These are phyloP conservation scores for Salix arbutifolia DNA, from an alignment of 345 rosid species.

Conservation along the genomic window DNA sequence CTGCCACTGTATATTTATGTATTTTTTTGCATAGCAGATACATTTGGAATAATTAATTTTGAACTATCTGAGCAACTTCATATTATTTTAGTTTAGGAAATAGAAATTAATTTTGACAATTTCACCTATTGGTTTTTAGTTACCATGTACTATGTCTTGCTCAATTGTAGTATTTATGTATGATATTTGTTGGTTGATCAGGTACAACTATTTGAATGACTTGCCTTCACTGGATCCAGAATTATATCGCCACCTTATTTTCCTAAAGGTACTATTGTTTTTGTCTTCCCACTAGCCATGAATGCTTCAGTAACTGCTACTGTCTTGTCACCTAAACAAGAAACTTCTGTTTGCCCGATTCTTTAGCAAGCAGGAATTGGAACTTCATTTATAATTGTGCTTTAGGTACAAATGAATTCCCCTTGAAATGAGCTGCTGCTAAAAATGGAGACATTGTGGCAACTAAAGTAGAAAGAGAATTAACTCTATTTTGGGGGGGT, in stretches of 20 bases:
- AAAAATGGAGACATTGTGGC: neutral
- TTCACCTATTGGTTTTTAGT: neutral
- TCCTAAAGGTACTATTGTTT: constrained; percentile 65
- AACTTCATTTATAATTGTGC: neutral
- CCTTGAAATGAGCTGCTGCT: neutral
- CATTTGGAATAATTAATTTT: neutral
- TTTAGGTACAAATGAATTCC: neutral
- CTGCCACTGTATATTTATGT: neutral
- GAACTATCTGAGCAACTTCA: neutral
- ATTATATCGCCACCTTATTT: constrained; percentile 92
- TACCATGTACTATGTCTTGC: neutral
- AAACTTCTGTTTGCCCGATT: neutral
- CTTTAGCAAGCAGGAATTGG: neutral
- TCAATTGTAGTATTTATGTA: neutral
- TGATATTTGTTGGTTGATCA: constrained; percentile 23
- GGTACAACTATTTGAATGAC: constrained; percentile 92
- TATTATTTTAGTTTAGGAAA: neutral
- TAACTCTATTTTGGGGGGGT: neutral
- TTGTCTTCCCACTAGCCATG: neutral
- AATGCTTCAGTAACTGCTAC: neutral
- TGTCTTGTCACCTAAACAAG: neutral
- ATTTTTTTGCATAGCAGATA: neutral
- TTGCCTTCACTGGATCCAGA: constrained; percentile 97
- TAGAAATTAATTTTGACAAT: neutral
- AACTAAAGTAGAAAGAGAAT: neutral